These are phyloP conservation scores for Hymenoscyphus repandus DNA, from an alignment of 2,329 filamentous ascomycete species.

Conservation along the genomic window DNA sequence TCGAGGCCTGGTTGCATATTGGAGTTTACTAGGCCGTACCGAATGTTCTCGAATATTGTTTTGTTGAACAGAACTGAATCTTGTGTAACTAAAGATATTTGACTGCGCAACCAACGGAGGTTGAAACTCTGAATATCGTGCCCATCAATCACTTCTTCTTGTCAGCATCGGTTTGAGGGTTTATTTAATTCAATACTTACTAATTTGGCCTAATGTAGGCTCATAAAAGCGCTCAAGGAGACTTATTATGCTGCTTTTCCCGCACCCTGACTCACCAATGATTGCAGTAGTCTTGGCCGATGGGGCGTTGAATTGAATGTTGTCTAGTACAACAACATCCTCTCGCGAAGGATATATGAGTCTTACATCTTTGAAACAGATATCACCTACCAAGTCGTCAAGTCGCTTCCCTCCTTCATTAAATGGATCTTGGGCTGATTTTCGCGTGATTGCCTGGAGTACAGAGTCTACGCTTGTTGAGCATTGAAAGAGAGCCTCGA, in stretches of 20 bases:
- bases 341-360: slow-evolving; percentile 27
- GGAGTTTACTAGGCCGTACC: slow-evolving; percentile 7
- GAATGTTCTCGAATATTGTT: slow-evolving; percentile 33
- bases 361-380: slow-evolving; percentile 7
- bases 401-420: slow-evolving; percentile 64
- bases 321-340: slow-evolving; percentile 27
- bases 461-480: slow-evolving; percentile 83
- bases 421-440: slow-evolving; percentile 64
- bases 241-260: slow-evolving; percentile 35
- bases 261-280: slow-evolving; percentile 39
- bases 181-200: slow-evolving; percentile 22
- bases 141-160: slow-evolving; percentile 27
- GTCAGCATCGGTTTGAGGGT: slow-evolving; percentile 25
- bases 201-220: slow-evolving; percentile 28
- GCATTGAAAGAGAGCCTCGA: slow-evolving; percentile 76
- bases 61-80: slow-evolving; percentile 47
- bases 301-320: slow-evolving; percentile 35
- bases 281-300: slow-evolving; percentile 36
- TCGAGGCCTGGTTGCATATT: not conserved
- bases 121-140: slow-evolving; percentile 27
- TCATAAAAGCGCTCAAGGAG: slow-evolving; percentile 38
- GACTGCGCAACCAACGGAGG: slow-evolving; percentile 22
- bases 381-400: slow-evolving; percentile 49
- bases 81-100: slow-evolving; percentile 24
- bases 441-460: slow-evolving; percentile 82